Percentiles rank a stretch among this genome's conserved stretches.
phyloP scores from a whole-genome alignment of 352 stramenopile genomes.

The Phytophthora palmivora region DNA sequence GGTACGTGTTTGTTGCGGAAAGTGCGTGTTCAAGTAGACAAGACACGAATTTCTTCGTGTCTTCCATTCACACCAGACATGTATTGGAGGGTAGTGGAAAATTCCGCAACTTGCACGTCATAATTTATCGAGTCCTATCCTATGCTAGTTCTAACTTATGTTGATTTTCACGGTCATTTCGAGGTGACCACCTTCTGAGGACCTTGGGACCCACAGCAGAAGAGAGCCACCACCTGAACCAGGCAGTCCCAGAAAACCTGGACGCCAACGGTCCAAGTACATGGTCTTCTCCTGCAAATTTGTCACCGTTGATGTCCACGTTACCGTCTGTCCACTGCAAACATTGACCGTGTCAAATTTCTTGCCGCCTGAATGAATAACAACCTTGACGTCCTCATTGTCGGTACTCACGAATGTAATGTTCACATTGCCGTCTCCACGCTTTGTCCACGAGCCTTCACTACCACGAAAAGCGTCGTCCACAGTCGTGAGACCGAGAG shows the following conservation, averaged over 20 bases:
- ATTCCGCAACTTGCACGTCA: conserved; percentile 14
- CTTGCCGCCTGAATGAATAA: conserved; percentile 51
- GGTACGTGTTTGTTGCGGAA: no score
- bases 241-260: conserved; percentile 48
- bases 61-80: no score
- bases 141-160: conserved; percentile 25
- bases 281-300: conserved; percentile 58
- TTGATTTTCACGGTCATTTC: conserved; percentile 57
- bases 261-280: conserved; percentile 75
- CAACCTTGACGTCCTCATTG: conserved; percentile 49
- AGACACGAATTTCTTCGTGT: no score
- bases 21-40: no score
- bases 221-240: conserved; percentile 55
- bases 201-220: conserved; percentile 55
- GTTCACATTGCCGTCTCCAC: conserved; percentile 44
- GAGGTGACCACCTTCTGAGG: conserved; percentile 47
- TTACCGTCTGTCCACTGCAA: conserved; percentile 38
- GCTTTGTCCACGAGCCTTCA: conserved; percentile 51
- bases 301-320: conserved; percentile 47
- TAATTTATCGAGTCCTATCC: conserved; percentile 41
- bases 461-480: conserved; percentile 55
- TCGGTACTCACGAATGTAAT: conserved; percentile 59
- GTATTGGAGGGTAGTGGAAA: neutral
- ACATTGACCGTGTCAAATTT: conserved; percentile 47
- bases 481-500: conserved; percentile 48